These are phyloP conservation scores for Sordariomycetes sp. DNA, from an alignment of 2,329 filamentous ascomycete genomes.

Conservation along the genomic window DNA sequence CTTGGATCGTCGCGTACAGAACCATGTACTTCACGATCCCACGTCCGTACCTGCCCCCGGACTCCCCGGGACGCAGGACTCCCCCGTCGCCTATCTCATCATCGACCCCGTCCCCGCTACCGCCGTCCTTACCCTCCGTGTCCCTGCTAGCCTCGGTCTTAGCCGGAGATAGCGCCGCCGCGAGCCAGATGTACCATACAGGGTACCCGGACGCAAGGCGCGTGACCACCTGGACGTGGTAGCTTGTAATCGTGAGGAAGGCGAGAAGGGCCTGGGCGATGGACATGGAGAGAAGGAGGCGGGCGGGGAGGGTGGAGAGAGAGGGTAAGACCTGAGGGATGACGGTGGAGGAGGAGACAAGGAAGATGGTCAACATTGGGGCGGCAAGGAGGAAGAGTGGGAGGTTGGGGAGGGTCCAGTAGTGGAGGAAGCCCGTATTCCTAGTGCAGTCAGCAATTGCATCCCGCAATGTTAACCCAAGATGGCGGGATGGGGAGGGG, in stretches of 20 bases:
- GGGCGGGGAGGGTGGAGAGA: slow-evolving; percentile 1
- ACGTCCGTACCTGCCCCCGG: slow-evolving; percentile 15
- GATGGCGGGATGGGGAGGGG: slow-evolving; percentile 1
- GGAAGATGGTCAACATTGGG: slow-evolving; percentile 60
- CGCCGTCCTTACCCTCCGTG: neutral
- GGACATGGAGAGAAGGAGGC: slow-evolving; percentile 44
- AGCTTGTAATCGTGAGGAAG: slow-evolving; percentile 58
- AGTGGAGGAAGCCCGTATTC: slow-evolving; percentile 76
- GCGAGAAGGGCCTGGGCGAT: slow-evolving; percentile 61
- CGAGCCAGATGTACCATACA: slow-evolving; percentile 78
- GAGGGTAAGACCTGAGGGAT: slow-evolving; percentile 11
- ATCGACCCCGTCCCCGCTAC: too few relatives aligned
- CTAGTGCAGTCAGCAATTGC: slow-evolving; percentile 26
- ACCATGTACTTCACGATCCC: slow-evolving; percentile 53
- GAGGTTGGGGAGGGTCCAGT: slow-evolving; percentile 79
- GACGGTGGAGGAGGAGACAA: slow-evolving; percentile 41
- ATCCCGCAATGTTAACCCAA: neutral
- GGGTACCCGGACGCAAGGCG: slow-evolving; percentile 80
- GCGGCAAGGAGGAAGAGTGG: slow-evolving; percentile 77
- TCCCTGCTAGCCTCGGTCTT: neutral
- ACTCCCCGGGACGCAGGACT: slow-evolving; percentile 6
- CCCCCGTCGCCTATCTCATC: neutral
- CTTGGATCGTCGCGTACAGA: slow-evolving; percentile 75
- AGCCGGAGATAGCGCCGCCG: slow-evolving; percentile 24
- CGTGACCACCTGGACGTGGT: slow-evolving; percentile 91